These are phyloP conservation scores for Adiantum capillusveneris DNA, from an alignment of 75 land plant genomes.

Conservation along the genomic window DNA sequence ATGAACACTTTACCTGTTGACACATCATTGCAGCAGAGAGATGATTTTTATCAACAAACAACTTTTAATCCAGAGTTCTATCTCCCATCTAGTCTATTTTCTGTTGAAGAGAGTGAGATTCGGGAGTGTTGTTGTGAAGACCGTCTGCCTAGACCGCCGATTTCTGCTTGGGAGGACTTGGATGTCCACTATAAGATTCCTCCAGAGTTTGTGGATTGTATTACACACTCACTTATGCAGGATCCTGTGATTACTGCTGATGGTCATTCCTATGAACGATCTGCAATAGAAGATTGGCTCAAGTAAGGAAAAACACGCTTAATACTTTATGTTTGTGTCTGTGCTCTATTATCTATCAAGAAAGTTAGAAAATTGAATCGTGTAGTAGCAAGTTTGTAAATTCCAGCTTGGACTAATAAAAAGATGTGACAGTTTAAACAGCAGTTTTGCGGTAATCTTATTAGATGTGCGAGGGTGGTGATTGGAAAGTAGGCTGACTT, in stretches of 20 bases:
- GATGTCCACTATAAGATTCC: slow-evolving; percentile 12
- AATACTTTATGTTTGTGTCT: not conserved
- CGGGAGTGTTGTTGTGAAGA: not conserved
- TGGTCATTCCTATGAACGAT: slow-evolving; percentile 27
- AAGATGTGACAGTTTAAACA: not conserved
- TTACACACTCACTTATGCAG: slow-evolving; percentile 23
- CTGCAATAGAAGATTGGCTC: slow-evolving; percentile 23
- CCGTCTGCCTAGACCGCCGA: slow-evolving; percentile 2
- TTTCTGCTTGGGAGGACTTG: slow-evolving; percentile 14
- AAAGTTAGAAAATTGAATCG: not conserved
- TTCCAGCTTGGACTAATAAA: not conserved
- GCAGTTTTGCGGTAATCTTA: not conserved
- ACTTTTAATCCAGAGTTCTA: slow-evolving; percentile 9
- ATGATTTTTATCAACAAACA: not conserved
- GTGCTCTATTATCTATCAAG: not conserved
- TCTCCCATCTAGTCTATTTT: slow-evolving; percentile 15
- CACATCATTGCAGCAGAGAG: too few species aligned
- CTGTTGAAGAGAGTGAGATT: slow-evolving; percentile 11
- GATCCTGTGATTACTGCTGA: slow-evolving; percentile 29
- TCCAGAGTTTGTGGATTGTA: slow-evolving; percentile 31
- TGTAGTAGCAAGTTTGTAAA: not conserved
- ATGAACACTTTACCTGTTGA: too few species aligned
- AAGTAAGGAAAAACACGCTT: slow-evolving; percentile 15
- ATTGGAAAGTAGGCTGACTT: not conserved
- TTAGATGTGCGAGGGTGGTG: not conserved